phyloP scores from a whole-genome alignment of 2,329 filamentous ascomycete genomes.

The Ophiostoma quercus region DNA sequence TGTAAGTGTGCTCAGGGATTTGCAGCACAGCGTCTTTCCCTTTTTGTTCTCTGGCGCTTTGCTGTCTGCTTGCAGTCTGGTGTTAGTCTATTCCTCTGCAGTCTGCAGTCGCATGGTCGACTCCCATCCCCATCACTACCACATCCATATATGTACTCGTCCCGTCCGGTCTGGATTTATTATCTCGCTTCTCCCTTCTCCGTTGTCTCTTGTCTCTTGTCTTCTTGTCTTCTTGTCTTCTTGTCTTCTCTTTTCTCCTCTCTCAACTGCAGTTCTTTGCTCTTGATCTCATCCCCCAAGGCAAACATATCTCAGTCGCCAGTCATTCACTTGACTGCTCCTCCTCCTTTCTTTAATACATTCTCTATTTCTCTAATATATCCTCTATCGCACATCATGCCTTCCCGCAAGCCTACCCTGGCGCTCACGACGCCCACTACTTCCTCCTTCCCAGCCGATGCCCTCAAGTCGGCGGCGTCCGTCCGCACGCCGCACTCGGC shows the following conservation, averaged over 20 bases:
- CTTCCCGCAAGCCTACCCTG: slow-evolving; percentile 50
- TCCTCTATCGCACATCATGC: slow-evolving; percentile 36
- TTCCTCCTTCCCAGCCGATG: slow-evolving; percentile 50
- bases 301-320: slow-evolving; percentile 37
- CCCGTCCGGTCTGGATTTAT: slow-evolving; percentile 7
- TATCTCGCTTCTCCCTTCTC: slow-evolving; percentile 5
- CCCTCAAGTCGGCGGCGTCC: slow-evolving; percentile 38
- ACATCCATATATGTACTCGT: slow-evolving; percentile 6
- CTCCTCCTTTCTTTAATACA: background rate
- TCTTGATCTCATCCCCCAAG: slow-evolving; percentile 31
- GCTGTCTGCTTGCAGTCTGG: slow-evolving; percentile 22
- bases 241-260: background rate
- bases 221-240: background rate
- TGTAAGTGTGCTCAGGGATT: slow-evolving; percentile 14
- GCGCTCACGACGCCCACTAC: slow-evolving; percentile 59
- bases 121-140: background rate
- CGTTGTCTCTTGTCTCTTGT: background rate
- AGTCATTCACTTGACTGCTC: slow-evolving; percentile 44
- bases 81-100: slow-evolving; percentile 28
- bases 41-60: slow-evolving; percentile 13
- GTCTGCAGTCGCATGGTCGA: slow-evolving; percentile 32
- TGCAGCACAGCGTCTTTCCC: background rate
- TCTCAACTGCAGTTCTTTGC: slow-evolving; percentile 35
- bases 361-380: background rate
- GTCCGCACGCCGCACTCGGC: slow-evolving; percentile 64